Conservation (phyloP, 1,139 yeast genomes). For the Hanseniaspora sp. region DNA sequence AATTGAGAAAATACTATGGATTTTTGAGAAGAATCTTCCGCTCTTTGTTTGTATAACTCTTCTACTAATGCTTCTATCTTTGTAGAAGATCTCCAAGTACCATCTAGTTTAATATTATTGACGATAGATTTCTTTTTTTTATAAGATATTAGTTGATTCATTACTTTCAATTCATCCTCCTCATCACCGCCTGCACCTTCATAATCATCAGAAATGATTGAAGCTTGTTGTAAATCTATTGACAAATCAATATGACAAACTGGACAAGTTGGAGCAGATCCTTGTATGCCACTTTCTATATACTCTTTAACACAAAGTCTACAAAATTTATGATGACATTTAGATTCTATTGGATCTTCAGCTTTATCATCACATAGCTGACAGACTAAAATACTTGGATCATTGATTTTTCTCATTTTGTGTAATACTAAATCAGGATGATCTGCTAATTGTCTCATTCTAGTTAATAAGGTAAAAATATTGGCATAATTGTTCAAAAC, state of each 20-base stretch:
- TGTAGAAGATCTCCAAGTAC: constrained; percentile 87
- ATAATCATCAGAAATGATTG: constrained; percentile 53
- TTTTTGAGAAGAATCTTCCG: constrained; percentile 79
- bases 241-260: constrained; percentile 89
- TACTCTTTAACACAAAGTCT: constrained; percentile 85
- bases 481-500: constrained; percentile 92
- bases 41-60: constrained; percentile 74
- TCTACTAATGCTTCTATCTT: constrained; percentile 94
- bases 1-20: constrained; percentile 95
- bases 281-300: constrained; percentile 68
- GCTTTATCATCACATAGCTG: constrained; percentile 95
- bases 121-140: constrained; percentile 69
- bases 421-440: constrained; percentile 92
- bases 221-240: constrained; percentile 80
- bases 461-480: constrained; percentile 83
- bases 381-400: constrained; percentile 47
- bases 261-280: constrained; percentile 61
- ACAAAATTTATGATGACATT: constrained; percentile 87
- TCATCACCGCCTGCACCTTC: constrained; percentile 45
- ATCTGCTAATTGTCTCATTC: constrained; percentile 96
- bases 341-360: constrained; percentile 89
- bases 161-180: constrained; percentile 36
- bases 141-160: constrained; percentile 10
- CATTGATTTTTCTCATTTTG: constrained; percentile 37
- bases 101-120: constrained; percentile 72